Evolutionary conservation across 2,329 filamentous ascomycete species (phyloP), one percentile per base, ranked within the genome.

Genomic region (Escovopsis weberi): DNA sequence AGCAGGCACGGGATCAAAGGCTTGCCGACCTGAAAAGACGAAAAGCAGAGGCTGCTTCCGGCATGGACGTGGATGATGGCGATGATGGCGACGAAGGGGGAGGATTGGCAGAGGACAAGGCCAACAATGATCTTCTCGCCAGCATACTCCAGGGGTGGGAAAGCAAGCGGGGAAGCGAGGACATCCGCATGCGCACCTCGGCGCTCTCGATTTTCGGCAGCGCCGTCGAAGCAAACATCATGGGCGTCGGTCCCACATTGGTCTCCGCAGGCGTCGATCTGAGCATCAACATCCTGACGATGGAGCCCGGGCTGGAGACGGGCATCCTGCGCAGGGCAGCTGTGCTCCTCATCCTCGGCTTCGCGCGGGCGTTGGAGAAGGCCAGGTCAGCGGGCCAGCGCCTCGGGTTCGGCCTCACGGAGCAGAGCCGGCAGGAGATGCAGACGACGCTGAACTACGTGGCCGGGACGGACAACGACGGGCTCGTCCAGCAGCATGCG

Each of bases 111-210:
- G 62, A 65, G 39, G 64, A 65, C 51, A 66, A 55, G 49, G 60
- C 52, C 37, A 68, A 62, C 46, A 69, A 69, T 43, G 75, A 68
- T 28, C 65, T 70, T 38, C 55, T 80, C 11, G 62, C 67, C 19
- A 66, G 69, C 45, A 83, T 85, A 45, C 66, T 85, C 1, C 62
- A 69, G 12, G 80, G 78, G 1, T 85, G 82, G 82, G 70, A 80
- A 49, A 71, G 77, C 47, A 78, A 75, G 43, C 63, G 69, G 12
- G 80, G 78, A 0, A 69, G 70, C 45, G 82, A 86, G 55, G 82
- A 86, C 53, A 65, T 85, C 11, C 70, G 82, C 4, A 72, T 87
- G 50, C 74, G 82, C 1, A 64, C 80, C 12, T 85, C 81, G 19
- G 78, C 81, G 4, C 57, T 87, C 6, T 81, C 79, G 4, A 70